Percentiles rank a stretch among this genome's conserved stretches.
Conservation (phyloP, 2,329 filamentous ascomycete species). For the Fusarium nurragi region DNA sequence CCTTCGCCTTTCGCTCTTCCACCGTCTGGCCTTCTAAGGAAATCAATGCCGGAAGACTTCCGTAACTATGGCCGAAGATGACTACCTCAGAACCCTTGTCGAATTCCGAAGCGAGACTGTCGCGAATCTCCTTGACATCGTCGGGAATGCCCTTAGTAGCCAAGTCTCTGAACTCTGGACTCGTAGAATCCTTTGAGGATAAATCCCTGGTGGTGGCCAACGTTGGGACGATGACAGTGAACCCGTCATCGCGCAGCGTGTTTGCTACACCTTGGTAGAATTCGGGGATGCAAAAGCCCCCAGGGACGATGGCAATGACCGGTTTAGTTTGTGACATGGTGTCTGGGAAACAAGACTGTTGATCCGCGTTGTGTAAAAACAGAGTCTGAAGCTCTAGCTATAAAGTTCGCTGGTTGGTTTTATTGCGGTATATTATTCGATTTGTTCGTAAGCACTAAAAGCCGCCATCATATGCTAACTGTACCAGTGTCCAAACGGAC, state of each 20-base stretch:
- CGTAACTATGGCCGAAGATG: constrained; percentile 1
- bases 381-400: neutral
- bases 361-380: no score
- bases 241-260: neutral
- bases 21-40: fast-evolving
- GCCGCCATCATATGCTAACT: neutral
- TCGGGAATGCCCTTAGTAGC: neutral
- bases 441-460: neutral
- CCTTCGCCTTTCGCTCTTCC: neutral
- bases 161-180: neutral
- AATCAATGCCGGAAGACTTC: neutral
- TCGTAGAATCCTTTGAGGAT: fast-evolving
- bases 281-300: neutral
- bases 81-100: neutral
- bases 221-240: neutral
- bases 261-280: neutral
- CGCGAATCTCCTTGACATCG: neutral
- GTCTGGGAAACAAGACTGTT: no score
- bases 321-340: neutral
- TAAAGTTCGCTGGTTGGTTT: neutral
- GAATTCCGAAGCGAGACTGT: fast-evolving
- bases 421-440: fast-evolving
- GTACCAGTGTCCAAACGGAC: neutral
- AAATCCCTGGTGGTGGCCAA: neutral
- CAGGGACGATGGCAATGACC: neutral